These are phyloP conservation scores for Pythium biforme DNA, from an alignment of 352 stramenopile species.

Conservation along the genomic window DNA sequence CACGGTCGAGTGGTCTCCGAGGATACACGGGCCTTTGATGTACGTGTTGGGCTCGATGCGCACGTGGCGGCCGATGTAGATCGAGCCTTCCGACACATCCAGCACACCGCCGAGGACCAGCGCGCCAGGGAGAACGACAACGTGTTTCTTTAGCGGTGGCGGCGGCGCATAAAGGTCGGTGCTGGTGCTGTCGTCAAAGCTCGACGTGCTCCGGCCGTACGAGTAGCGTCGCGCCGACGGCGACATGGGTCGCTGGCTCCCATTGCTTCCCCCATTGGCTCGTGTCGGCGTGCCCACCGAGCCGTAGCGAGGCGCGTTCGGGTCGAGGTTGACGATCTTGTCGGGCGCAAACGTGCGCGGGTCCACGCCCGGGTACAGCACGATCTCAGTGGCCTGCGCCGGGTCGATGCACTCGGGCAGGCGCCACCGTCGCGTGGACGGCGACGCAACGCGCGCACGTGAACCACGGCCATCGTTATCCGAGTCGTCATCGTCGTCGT, in stretches of 20 bases:
- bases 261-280: neutral
- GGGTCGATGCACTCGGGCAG: constrained; percentile 49
- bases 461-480: neutral
- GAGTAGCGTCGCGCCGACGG: constrained; percentile 21
- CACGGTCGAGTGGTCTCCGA: constrained; percentile 56
- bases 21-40: constrained; percentile 76
- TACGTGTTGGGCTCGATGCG: constrained; percentile 67
- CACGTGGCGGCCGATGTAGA: constrained; percentile 58
- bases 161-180: constrained; percentile 8
- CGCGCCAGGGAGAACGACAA: constrained; percentile 49
- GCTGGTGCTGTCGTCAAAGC: constrained; percentile 27
- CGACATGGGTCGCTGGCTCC: constrained; percentile 14
- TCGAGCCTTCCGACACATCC: constrained; percentile 67
- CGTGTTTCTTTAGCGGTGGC: constrained; percentile 31
- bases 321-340: constrained; percentile 59
- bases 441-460: neutral
- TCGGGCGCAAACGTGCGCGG: constrained; percentile 46
- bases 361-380: constrained; percentile 54
- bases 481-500: neutral
- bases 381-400: constrained; percentile 41
- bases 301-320: constrained; percentile 8
- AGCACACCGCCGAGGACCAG: constrained; percentile 62
- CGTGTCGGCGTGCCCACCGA: neutral
- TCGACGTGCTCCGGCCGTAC: constrained; percentile 32
- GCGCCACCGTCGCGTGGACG: constrained; percentile 33